Base-by-base conservation (phyloP, 331 rosid genomes). In the Rosa hybrid region DNA sequence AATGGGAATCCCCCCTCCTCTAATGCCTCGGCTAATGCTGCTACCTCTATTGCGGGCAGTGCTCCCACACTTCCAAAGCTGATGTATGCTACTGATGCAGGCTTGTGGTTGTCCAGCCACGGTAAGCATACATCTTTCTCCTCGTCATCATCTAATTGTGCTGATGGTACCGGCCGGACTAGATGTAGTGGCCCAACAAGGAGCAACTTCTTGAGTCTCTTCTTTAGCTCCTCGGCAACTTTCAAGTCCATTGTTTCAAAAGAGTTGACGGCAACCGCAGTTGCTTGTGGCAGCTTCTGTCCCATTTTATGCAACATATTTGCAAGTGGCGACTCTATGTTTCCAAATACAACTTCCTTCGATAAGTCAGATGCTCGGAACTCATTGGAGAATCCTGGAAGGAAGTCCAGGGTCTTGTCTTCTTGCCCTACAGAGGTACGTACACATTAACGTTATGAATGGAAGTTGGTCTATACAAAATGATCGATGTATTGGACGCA, bases 221-320 rank as follows among this genome's bases (percentile, higher is more conserved):
- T 76, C 42, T 83, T 79, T 0, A 92, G 81, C 11, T 84, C 79
- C 1, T 74, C 71, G 2, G 42, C 65, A 0, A 71, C 67, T 1
- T 21, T 69, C 16, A 63, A 45, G 78, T 87, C 80, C 11, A 90
- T 4, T 8, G 38, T 79, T 48, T 60, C 77, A 44, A 84, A 92
- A 2, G 91, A 92, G 83, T 92, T 92, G 51, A 90, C 84, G 45
- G 79, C 86, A 54, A 92, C 86, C 4, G 83, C 87, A 0, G 81
- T 83, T 76, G 94, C 94, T 0, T 48, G 68, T 8, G 92, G 86
- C 68, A 92, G 80, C 38, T 11, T 63, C 21, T 11, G 62, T 77
- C 92, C 97, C 92, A 89, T 86, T 73, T 75, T 82, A 38, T 86
- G 71, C 39, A 84, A 12, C 97, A 88, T 81, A 0, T 1, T 21